Evolutionary conservation across 306 rosid species (phyloP), one percentile per base, ranked within the genome.

Genomic region (Trichosanthes truncata): DNA sequence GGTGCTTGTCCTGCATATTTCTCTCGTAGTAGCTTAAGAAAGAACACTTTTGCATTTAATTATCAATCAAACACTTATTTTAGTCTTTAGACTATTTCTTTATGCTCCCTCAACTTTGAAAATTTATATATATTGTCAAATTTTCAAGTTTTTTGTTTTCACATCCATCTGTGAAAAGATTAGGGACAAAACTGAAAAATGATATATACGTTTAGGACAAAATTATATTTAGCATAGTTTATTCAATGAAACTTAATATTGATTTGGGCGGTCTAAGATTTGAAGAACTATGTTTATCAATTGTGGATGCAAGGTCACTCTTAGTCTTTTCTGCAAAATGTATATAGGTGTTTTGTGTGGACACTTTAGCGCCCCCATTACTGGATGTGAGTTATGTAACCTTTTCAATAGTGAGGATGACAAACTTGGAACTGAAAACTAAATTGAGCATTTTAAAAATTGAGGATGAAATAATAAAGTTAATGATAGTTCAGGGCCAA

Each of bases 1-100:
- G 97, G 94, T 90, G 66, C 67, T 57, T 35, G 79, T 46, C 31
- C 4, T 77, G 78, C 38, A 20, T 41, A 29, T 14, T 63, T 7
- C 46, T 69, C 57, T 33, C 14, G 15, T 31, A 17, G 60, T 57
- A 31, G n/a, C 80, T 74, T 48, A 3, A 48, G 7, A 25, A 73
- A 26, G 23, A 49, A 3, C 60, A 25, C 1, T 3, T 26, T 33
- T 48, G 60, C 20, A 14, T 48, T 25, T 5, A 45, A 45, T 43
- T 14, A 45, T 45, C 9, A 2, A 12, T 71, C 13, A 3, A 72
- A 46, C 13, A n/a, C 18, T 67, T n/a, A 40, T 68, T 18, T 38
- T 41, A 40, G 55, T 41, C 48, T 13, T n/a, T 43, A 15, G 20
- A 20, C 8, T 41, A 20, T 68, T 68, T 38, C 18, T 38, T 20